A percentile compares a stretch with the other conserved stretches of the same genome.
These are phyloP conservation scores for Ramaria rubella DNA, from an alignment of 768 basidiomycete genomes.

Conservation along the genomic window DNA sequence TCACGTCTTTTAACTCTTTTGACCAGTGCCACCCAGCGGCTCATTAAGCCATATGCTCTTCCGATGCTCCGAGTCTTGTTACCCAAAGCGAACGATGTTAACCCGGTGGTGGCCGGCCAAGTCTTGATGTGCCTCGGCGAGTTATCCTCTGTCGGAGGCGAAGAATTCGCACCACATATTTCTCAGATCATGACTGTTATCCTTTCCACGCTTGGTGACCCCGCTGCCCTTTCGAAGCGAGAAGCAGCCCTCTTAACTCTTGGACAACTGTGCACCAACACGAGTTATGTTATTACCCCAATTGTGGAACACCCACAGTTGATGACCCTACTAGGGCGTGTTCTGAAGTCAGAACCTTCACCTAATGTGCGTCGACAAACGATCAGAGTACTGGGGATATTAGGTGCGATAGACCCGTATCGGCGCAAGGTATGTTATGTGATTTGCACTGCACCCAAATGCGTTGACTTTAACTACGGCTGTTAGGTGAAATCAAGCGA, in stretches of 20 bases:
- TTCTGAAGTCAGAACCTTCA: constrained; percentile 75
- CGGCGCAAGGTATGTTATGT: constrained; percentile 80
- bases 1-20: constrained; percentile 84
- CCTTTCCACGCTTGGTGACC: constrained; percentile 83
- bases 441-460: constrained; percentile 12
- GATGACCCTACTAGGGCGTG: constrained; percentile 74
- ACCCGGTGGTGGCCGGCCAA: constrained; percentile 84
- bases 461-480: not conserved
- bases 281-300: constrained; percentile 89
- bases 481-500: constrained; percentile 54
- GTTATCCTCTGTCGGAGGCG: constrained; percentile 86
- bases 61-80: constrained; percentile 92
- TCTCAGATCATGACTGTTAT: constrained; percentile 87
- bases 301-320: constrained; percentile 88
- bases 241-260: constrained; percentile 92
- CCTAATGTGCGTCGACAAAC: constrained; percentile 76
- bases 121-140: constrained; percentile 94
- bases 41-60: constrained; percentile 93
- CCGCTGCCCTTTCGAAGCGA: constrained; percentile 70
- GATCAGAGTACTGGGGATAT: constrained; percentile 89
- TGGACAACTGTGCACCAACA: constrained; percentile 92
- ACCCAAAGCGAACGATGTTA: constrained; percentile 79
- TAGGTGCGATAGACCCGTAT: constrained; percentile 96
- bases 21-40: constrained; percentile 83
- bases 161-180: constrained; percentile 79